Base-by-base conservation (phyloP, 345 rosid species). In the Cardamine occulta region DNA sequence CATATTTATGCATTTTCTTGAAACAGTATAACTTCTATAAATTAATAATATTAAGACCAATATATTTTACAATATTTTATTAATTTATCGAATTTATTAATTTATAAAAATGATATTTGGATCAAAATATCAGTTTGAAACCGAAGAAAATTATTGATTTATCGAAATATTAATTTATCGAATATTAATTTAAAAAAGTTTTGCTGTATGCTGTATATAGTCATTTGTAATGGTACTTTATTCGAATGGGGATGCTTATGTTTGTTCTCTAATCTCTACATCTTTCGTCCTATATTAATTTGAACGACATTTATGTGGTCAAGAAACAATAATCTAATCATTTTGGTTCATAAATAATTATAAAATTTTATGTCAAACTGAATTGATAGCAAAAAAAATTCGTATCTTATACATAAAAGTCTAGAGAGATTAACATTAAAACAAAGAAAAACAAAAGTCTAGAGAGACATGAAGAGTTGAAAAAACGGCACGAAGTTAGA, bases 401-500 rank as follows among this genome's bases (percentile, higher is more conserved):
- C 3, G 17, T 42, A 44, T 15, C 4, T 45, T 45, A 6, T 15
- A 15, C 8, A 45, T 45, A 45, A 45, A 39, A 44, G 14, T 31
- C 21, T 3, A 19, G 48, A 7, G 31, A 5, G 29, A 24, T 3
- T 24, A 24, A 24, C 28, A 24, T 24, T 24, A 24, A 24, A 24
- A 24, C 44, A 4, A 39, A 39, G 12, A 6, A 40, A 40, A 13
- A 13, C 0, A 45, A 45, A 40, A n/a, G 14, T 48, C 21, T 2
- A 19, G 48, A 8, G 11, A 8, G 21, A 15, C n/a, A 9, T 5
- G 29, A 40, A 40, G 6, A 40, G 29, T 7, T 7, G 18, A 19
- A 44, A 59, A 71, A 60, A 60, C 49, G 67, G 75, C 68, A 72
- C 58, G 67, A 59, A 34, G 40, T 72, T 72, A 49, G 58, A 48